Conservation (phyloP, 2,329 filamentous ascomycete genomes). For the Venturia pyrina region DNA sequence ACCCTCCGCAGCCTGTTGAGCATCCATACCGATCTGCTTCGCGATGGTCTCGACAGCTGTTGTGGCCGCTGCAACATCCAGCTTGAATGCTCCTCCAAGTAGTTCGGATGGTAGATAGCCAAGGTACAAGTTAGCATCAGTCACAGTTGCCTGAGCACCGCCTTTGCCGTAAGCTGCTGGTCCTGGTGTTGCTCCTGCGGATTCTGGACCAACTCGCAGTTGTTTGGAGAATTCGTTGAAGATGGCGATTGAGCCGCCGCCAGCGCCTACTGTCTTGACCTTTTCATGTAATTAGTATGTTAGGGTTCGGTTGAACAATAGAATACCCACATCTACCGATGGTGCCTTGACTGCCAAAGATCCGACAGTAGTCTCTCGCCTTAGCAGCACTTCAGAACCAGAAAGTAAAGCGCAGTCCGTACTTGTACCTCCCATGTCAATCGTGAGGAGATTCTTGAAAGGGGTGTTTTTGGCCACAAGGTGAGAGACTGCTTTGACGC, state of each 20-base stretch:
- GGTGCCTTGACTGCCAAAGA: constrained; percentile 36
- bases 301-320: neutral
- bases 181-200: constrained; percentile 38
- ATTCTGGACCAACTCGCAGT: constrained; percentile 42
- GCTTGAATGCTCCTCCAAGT: constrained; percentile 35
- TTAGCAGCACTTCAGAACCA: constrained; percentile 33
- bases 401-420: constrained; percentile 39
- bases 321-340: constrained; percentile 22
- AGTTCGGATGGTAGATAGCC: constrained; percentile 39
- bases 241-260: constrained; percentile 39
- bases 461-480: constrained; percentile 35
- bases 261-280: constrained; percentile 40
- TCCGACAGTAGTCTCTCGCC: constrained; percentile 37
- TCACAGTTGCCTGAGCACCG: constrained; percentile 37
- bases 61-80: constrained; percentile 34
- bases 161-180: constrained; percentile 42
- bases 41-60: constrained; percentile 34
- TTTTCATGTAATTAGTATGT: constrained; percentile 19
- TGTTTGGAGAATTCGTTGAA: constrained; percentile 39
- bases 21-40: constrained; percentile 35
- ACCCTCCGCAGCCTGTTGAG: constrained; percentile 35
- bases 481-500: constrained; percentile 39
- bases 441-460: constrained; percentile 39
- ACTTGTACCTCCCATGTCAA: constrained; percentile 43
- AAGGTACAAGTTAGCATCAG: constrained; percentile 39